Base-by-base conservation (phyloP, 2,329 filamentous ascomycete genomes). In the Alternaria longipes region DNA sequence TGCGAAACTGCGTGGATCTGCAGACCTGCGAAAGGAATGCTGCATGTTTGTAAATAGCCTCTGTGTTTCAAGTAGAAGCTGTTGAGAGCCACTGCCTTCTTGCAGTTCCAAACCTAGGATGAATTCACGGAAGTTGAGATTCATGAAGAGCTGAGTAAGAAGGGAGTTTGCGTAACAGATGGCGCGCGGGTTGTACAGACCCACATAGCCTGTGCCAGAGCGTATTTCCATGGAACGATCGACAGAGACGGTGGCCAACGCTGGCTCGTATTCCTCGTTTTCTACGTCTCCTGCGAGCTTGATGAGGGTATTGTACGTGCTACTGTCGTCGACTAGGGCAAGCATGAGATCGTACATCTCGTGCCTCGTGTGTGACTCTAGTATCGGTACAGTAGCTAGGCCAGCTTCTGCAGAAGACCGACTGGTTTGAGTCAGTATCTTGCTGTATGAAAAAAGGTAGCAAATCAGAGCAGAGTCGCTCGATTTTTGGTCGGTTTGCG, bases 121-220 rank as follows among this genome's bases (percentile, higher is more conserved):
- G 77, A 98, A 97, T 16, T 87, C 85, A 18, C 95, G 90, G 72
- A 99, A 98, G 7, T 88, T 85, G 16, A 91, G 81, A 74, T 99
- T 98, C 93, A 97, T 98, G 82, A 94, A 99, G 0, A 99, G 86
- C 74, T 99, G 95, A 0, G 93, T 94, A 62, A 98, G 85, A 0
- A 99, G 83, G 0, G 95, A 98, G 76, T 99, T 99, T 74, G 98
- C 86, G 76, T 99, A 99, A 79, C 95, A 99, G 0, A 96, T 98
- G 75, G 97, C 97, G 9, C 93, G 95, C 16, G 97, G 85, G 72
- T 99, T 99, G 58, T 86, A 86, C n/a, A 99, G 80, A 1, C 95
- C 95, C n/a, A 91, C 88, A 75, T 97, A 97, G 20, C 93, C 93
- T 64, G 91, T 91, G 1, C 87, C 80, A 2, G 92, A 89, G 63